phyloP scores from a whole-genome alignment of 2,329 filamentous ascomycete species.

The Paracoccidioides brasiliensis region DNA sequence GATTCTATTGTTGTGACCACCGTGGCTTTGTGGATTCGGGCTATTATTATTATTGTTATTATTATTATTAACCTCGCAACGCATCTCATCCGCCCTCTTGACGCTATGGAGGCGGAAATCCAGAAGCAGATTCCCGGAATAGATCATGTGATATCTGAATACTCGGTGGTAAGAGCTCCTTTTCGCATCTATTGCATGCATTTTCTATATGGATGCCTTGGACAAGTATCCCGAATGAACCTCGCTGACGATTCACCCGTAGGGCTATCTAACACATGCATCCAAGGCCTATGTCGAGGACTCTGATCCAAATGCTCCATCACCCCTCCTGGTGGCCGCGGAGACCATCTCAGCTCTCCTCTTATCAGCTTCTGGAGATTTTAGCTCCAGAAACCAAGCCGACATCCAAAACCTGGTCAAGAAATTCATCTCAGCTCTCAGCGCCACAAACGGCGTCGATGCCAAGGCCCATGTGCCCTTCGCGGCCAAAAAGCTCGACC shows the following conservation, averaged over 20 bases:
- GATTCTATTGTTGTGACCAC: background rate
- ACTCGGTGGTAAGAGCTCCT: slow-evolving; percentile 49
- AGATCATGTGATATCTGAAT: slow-evolving; percentile 79
- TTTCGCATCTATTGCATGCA: background rate
- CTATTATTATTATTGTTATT: background rate
- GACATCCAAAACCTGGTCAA: slow-evolving; percentile 72
- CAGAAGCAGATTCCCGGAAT: slow-evolving; percentile 72
- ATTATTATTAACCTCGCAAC: slow-evolving; percentile 13
- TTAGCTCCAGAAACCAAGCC: slow-evolving; percentile 56
- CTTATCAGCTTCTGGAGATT: slow-evolving; percentile 80
- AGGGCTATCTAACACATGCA: slow-evolving; percentile 85
- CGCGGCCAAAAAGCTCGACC: slow-evolving; percentile 72
- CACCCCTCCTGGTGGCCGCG: slow-evolving; percentile 74
- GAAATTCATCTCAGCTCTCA: slow-evolving; percentile 78
- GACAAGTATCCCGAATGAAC: background rate
- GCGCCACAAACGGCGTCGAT: slow-evolving; percentile 55
- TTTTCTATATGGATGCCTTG: background rate
- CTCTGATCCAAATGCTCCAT: slow-evolving; percentile 51
- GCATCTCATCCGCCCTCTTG: too few species aligned
- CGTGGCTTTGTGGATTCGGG: background rate
- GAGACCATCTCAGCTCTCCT: slow-evolving; percentile 75
- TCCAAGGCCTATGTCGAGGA: slow-evolving; percentile 71
- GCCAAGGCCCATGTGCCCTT: slow-evolving; percentile 57
- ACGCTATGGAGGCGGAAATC: slow-evolving; percentile 73
- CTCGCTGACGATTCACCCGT: background rate